Conservation (phyloP, 352 stramenopile genomes). For the Phytopythium montanum region DNA sequence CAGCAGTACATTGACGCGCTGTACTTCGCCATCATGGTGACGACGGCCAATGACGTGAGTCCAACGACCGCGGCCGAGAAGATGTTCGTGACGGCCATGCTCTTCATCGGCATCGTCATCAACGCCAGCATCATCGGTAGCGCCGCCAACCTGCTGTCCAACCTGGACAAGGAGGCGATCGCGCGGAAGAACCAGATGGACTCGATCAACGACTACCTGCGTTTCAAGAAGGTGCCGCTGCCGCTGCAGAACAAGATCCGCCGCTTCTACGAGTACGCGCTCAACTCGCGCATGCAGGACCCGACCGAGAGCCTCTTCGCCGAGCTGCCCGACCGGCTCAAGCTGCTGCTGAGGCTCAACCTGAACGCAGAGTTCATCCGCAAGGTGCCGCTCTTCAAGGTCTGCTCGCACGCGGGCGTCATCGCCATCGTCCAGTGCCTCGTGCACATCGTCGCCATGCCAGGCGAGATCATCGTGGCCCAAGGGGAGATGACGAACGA, state of each 20-base stretch:
- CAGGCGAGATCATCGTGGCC: constrained; percentile 61
- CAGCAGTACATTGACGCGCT: constrained; percentile 53
- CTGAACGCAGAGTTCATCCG: constrained; percentile 68
- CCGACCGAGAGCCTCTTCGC: constrained; percentile 61
- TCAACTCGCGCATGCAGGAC: constrained; percentile 51
- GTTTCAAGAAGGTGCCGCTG: constrained; percentile 75
- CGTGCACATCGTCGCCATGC: constrained; percentile 55
- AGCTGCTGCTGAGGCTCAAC: constrained; percentile 60
- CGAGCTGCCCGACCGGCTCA: constrained; percentile 67
- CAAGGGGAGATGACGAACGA: constrained; percentile 51
- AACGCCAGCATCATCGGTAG: constrained; percentile 83
- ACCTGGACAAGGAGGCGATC: constrained; percentile 72
- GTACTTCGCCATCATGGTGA: constrained; percentile 71
- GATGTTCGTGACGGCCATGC: constrained; percentile 60
- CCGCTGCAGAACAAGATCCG: constrained; percentile 68
- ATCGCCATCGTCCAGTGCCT: constrained; percentile 77
- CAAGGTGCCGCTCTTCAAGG: constrained; percentile 70
- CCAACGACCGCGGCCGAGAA: constrained; percentile 51
- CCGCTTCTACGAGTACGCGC: constrained; percentile 73
- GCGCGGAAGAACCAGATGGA: constrained; percentile 78
- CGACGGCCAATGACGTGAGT: constrained; percentile 57
- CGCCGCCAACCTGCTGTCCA: constrained; percentile 65
- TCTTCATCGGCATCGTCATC: constrained; percentile 74
- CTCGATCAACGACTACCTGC: constrained; percentile 76
- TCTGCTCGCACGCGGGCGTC: constrained; percentile 60